Evolutionary conservation across 2,329 filamentous ascomycete genomes (phyloP), one percentile per base, ranked within the genome.

Genomic region (Samsoniella hepiali): DNA sequence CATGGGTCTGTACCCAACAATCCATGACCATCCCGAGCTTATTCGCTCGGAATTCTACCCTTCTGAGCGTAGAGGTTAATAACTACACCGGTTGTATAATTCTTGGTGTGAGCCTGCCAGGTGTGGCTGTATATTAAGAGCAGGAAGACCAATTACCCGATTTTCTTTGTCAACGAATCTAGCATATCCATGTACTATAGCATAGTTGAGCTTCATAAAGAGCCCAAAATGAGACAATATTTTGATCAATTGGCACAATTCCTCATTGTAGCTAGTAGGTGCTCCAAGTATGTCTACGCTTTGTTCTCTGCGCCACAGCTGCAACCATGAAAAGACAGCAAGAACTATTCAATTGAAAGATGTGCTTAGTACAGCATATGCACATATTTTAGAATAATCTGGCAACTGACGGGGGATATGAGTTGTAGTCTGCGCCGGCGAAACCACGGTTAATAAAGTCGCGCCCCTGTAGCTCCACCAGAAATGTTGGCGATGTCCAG

Each of bases 1-100:
- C 1, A 84, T 97, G 72, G 95, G 95, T 17, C 81, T 98, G 65
- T 93, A 98, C 84, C 95, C 95, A 31, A 96, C 89, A 74, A 89
- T 96, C 62, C 91, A 99, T 79, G 81, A 82, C 68, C 95, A 99
- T 78, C 95, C 95, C 3, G 91, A 96, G 75, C 81, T 96, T 63
- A 75, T 97, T 68, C 79, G 81, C 64, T 69, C 76, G 13, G 66
- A 74, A 27, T 76, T 77, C 69, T 77, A 57, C 44, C 60, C 53
- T 32, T 32, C 53, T 9, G 60, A 63, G 60, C 60, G 60, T 15
- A 31, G 44, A 50, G 22, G 31, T 31, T 62, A 27, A 62, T n/a
- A 3, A 17, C 22, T 47, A 5, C 31, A 17, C 29, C 2, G 36
- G 8, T 31, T 32, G 57, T 32, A 42, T 50, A 22, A 55, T 3